phyloP scores from a whole-genome alignment of 2,329 filamentous ascomycete genomes.

The Penicillium brasilianum region DNA sequence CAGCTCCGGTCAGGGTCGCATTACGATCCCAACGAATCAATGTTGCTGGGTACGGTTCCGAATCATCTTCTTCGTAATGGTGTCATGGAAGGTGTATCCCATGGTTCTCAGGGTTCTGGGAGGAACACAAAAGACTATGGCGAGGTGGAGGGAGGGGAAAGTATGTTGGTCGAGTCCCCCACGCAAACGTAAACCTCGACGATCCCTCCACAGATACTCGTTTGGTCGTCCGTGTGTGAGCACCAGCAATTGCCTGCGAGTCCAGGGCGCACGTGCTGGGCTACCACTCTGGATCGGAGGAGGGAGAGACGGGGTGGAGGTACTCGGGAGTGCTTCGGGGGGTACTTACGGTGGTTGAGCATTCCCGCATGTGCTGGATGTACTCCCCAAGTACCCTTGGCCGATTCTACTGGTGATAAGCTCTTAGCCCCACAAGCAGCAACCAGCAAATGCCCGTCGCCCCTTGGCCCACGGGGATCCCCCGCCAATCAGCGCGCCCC shows the following conservation, averaged over 20 bases:
- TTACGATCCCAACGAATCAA: neutral
- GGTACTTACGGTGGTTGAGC: neutral
- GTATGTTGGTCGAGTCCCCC: neutral
- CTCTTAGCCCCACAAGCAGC: slow-evolving; percentile 24
- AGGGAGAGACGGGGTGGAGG: neutral
- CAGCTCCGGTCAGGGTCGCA: neutral
- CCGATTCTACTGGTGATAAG: slow-evolving; percentile 22
- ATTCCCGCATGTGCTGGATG: neutral
- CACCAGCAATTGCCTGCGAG: slow-evolving; percentile 11
- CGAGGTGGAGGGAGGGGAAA: neutral
- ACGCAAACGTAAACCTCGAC: neutral
- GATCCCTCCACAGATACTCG: neutral
- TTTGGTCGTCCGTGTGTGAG: neutral
- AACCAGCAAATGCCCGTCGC: slow-evolving; percentile 37
- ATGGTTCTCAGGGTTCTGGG: neutral
- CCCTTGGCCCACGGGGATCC: slow-evolving; percentile 26
- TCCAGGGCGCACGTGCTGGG: slow-evolving; percentile 30
- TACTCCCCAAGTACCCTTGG: neutral
- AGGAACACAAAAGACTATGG: neutral
- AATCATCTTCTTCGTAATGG: neutral
- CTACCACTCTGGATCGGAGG: slow-evolving; percentile 24
- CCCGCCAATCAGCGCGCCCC: slow-evolving; percentile 34
- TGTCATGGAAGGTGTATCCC: too few relatives aligned
- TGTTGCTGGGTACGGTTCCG: neutral
- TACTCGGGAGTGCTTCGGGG: neutral